Conservation (phyloP, 1,284 basidiomycete species). For the Apiotrichum gamsii region DNA sequence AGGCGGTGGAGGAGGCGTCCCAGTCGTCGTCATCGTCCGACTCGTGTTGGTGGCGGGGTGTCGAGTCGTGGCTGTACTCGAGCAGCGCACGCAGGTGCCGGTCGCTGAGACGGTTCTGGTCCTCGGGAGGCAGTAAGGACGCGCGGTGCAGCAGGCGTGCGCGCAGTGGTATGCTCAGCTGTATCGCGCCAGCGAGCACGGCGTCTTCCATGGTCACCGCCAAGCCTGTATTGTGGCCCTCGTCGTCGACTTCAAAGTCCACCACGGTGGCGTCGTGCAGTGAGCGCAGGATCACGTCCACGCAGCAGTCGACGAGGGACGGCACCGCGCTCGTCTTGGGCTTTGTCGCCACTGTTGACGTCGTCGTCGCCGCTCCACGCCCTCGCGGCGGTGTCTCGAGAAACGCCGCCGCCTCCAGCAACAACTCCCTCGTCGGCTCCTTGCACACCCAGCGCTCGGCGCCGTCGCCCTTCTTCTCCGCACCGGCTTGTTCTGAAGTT, state of each 20-base stretch:
- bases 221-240: too few relatives aligned
- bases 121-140: conserved; percentile 14
- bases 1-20: too few relatives aligned
- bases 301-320: conserved; percentile 24
- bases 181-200: conserved; percentile 25
- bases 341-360: too few relatives aligned
- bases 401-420: conserved; percentile 1
- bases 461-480: background rate
- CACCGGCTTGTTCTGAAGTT: too few relatives aligned
- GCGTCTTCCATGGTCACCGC: conserved; percentile 20
- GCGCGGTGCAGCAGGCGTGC: conserved; percentile 17
- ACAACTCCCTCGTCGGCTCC: background rate
- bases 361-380: too few relatives aligned
- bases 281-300: conserved; percentile 20
- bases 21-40: conserved; percentile 15
- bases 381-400: background rate
- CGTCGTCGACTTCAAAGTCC: conserved; percentile 1
- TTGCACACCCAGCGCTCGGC: background rate
- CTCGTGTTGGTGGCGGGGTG: background rate
- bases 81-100: conserved; percentile 19
- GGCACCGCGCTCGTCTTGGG: too few relatives aligned
- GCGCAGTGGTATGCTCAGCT: conserved; percentile 31
- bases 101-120: conserved; percentile 17
- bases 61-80: conserved; percentile 1
- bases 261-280: conserved; percentile 20